Conservation (phyloP, 2,329 filamentous ascomycete genomes). For the Thelonectria blattea region DNA sequence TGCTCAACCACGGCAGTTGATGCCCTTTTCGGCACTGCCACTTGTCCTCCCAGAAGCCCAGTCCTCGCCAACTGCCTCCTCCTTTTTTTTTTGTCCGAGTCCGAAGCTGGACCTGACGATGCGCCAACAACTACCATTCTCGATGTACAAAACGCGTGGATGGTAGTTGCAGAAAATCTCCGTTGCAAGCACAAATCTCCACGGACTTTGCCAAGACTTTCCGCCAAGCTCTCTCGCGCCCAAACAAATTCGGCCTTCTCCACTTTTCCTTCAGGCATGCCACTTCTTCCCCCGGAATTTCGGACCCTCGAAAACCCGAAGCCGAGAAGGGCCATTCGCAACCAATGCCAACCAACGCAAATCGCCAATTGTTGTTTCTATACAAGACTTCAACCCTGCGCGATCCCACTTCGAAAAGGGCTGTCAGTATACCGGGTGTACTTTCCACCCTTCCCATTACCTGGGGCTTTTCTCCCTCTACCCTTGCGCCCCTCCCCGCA, state of each 20-base stretch:
- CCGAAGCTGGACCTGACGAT: not conserved
- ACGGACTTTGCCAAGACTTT: no score
- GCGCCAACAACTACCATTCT: not conserved
- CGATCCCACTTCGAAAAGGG: not conserved
- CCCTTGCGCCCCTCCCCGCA: no score
- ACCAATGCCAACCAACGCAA: not conserved
- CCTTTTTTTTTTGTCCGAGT: not conserved
- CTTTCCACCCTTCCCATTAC: no score
- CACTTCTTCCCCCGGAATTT: not conserved
- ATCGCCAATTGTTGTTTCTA: not conserved
- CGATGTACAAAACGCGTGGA: no score
- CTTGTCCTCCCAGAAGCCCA: not conserved
- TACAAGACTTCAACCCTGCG: not conserved
- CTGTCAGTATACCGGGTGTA: not conserved
- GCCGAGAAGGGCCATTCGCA: not conserved
- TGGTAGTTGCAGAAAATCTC: no score
- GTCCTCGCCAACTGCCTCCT: not conserved
- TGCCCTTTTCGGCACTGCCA: not conserved
- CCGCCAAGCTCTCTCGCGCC: no score
- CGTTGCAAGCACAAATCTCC: no score
- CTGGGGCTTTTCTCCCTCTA: not conserved
- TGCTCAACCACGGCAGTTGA: not conserved
- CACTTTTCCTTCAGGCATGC: not conserved
- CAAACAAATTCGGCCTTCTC: not conserved
- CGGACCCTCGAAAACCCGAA: not conserved